Evolutionary conservation across 2,329 filamentous ascomycete species (phyloP), one percentile per base, ranked within the genome.

Genomic region (Daldinia eschscholtzii): DNA sequence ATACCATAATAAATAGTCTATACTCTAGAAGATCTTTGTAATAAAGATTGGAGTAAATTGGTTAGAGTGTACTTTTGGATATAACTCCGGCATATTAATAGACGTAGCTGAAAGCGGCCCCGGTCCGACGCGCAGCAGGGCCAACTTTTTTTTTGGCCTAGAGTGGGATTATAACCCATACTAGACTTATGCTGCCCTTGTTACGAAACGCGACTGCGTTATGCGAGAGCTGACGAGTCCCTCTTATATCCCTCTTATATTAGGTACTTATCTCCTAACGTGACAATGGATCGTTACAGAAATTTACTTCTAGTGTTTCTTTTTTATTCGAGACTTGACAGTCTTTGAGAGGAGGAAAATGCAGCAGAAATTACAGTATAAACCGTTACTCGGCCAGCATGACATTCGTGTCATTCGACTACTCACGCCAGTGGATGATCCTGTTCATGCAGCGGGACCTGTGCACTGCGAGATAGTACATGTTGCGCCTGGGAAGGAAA

Each of bases 401-500:
- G 62, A 65, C 23, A 65, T 65, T 48, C 62, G 62, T 48, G 62
- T 60, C 12, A 60, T 65, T 44, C 46, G 55, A 41, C 30, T 65
- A 6, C 57, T 65, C 7, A 65, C 62, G n/a, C 62, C 42, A n/a
- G 48, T 48, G 6, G 62, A 65, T 42, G 46, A 65, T 23, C 57
- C 62, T 12, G 33, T 56, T 48, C 62, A 65, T 7, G 57, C 62
- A 6, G 15, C 23, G 9, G 62, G 62, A 5, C 62, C 46, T 7
- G 62, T 65, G 4, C 62, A 65, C 15, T 65, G 46, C 26, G 46
- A 52, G 26, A n/a, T 52, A 1, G 46, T 52, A 2, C 26, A 52
- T 52, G 3, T 33, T 42, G 41, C 56, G 42, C 62, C 60, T 15
- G 48, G 59, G 35, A 48, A 60, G 2, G 44, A 48, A 6, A 37